phyloP scores from a whole-genome alignment of 495 filamentous ascomycete genomes.

The Darksidea phi region DNA sequence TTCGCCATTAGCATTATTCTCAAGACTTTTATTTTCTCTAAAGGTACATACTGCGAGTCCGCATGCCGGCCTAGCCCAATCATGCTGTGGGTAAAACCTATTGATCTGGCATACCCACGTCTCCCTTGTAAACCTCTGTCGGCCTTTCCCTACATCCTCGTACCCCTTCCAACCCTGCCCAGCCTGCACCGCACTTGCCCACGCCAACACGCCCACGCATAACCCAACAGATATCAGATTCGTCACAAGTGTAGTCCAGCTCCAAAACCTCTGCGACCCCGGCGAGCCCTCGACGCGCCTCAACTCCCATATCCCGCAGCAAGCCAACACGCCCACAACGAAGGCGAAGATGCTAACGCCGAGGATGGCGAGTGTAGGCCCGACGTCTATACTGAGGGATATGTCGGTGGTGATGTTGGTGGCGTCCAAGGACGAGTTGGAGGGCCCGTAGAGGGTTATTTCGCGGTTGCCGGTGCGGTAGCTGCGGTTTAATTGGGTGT shows the following conservation, averaged over 20 bases:
- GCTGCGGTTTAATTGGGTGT: not conserved
- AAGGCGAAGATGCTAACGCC: constrained; percentile 1
- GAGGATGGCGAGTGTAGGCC: constrained; percentile 5
- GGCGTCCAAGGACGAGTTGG: not conserved
- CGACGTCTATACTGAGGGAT: not conserved
- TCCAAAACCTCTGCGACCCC: constrained; percentile 9
- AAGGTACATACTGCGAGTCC: constrained; percentile 10
- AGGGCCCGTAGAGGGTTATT: constrained; percentile 1
- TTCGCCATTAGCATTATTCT: not conserved
- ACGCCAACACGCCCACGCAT: constrained; percentile 8
- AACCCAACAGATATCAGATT: not conserved
- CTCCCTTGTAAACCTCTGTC: constrained; percentile 8
- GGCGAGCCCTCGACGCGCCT: constrained; percentile 13
- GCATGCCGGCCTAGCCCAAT: constrained; percentile 19
- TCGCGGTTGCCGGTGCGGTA: not conserved
- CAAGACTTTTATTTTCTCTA: not conserved
- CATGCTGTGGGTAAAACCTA: not conserved
- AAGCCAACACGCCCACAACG: not conserved
- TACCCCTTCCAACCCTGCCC: constrained; percentile 7
- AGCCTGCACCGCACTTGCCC: constrained; percentile 11
- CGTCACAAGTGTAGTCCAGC: constrained; percentile 2
- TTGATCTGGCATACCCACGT: constrained; percentile 16
- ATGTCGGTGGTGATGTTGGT: not conserved
- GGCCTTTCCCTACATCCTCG: constrained; percentile 2
- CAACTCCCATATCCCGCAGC: constrained; percentile 21